Base-by-base conservation (phyloP, 306 rosid species). In the Vigna hirtella region DNA sequence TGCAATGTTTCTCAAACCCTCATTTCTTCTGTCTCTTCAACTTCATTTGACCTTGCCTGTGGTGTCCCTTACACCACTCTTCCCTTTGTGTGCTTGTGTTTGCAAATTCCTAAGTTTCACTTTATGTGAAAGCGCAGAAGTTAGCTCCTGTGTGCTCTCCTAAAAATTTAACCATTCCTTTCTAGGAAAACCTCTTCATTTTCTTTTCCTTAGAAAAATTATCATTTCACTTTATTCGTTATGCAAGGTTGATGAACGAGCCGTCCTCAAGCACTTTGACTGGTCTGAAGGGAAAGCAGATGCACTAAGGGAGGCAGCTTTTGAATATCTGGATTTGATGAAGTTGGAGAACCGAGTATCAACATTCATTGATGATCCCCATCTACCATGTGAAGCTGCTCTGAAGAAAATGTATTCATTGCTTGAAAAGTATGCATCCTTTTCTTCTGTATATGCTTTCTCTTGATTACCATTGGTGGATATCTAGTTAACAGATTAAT, bases 231-330 rank as follows among this genome's bases (percentile, higher is more conserved):
- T 62, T 68, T 43, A 79, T 83, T 63, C 43, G 34, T 66, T 64
- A 72, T 66, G 70, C 43, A 72, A 95, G 99, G 98, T 93, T 77
- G 98, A 96, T 76, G 98, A 96, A 79, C 84, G 98, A 86, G 99
- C 99, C 8, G 99, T 96, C 48, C 94, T 96, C 73, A 96, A 96
- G 89, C 99, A 96, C 90, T 96, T 96, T 38, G 99, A 96, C 82
- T 96, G 99, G 99, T 97, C 99, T 47, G 98, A 96, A 85, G 99
- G 98, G 79, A 96, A 96, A 85, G 97, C 95, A 30, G 99, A 96
- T 83, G 99, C 99, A 58, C 76, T 96, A 69, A 91, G 99, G 90
- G 99, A 96, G 79, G 96, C 99, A 17, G 89, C 99, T 74, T 96
- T 96, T 72, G 99, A 96, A 73, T 93, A 90, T 84, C 99, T 91